A percentile compares a stretch with the other conserved stretches of the same genome.
Evolutionary conservation across 2,329 filamentous ascomycete genomes (phyloP).

Genomic region (Fusarium pilosicola): DNA sequence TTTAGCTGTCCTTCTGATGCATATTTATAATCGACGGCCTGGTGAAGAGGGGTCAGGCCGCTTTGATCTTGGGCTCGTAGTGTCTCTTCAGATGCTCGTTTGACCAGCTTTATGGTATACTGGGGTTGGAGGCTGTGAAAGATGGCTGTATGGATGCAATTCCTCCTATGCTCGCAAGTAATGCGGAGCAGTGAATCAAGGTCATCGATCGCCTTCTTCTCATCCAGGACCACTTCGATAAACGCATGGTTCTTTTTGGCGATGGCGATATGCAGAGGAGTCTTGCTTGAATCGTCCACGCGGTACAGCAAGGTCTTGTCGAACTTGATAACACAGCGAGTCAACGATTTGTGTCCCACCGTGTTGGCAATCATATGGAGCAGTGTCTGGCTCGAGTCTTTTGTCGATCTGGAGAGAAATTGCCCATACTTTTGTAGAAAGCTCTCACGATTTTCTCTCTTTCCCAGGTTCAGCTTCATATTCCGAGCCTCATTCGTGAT

Average conservation of each 20-base stretch:
- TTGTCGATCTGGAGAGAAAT: neutral
- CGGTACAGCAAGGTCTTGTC: neutral
- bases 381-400: neutral
- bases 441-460: neutral
- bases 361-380: neutral
- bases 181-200: neutral
- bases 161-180: neutral
- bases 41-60: neutral
- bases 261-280: neutral
- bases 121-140: neutral
- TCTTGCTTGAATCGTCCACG: neutral
- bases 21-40: neutral
- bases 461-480: neutral
- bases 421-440: neutral
- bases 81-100: neutral
- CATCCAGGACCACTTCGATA: neutral
- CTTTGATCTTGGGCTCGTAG: neutral
- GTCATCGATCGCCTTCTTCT: neutral
- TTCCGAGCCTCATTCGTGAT: neutral
- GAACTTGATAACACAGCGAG: neutral
- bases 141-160: neutral
- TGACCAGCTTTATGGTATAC: neutral
- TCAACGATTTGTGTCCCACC: neutral
- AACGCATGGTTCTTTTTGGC: neutral
- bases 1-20: neutral